These are phyloP conservation scores for Hexamita inflata DNA, from an alignment of 208 protist genomes.

Conservation along the genomic window DNA sequence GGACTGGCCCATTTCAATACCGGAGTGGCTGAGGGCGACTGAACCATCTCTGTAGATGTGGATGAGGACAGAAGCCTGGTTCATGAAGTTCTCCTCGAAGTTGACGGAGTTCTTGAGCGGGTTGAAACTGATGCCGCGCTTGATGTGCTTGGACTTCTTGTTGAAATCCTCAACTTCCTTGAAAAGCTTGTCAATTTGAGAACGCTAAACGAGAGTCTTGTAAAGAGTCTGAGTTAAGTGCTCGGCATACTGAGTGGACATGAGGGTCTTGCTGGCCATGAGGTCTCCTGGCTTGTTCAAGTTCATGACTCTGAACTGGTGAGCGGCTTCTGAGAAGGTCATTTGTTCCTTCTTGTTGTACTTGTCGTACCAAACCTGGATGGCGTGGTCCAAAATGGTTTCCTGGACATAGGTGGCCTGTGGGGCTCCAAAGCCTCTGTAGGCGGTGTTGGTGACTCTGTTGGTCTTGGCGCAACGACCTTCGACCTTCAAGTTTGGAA, in stretches of 20 bases:
- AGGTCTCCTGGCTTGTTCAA: neutral
- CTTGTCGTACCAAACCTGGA: neutral
- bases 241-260: constrained; percentile 19
- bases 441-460: no score
- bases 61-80: no score
- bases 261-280: neutral
- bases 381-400: neutral
- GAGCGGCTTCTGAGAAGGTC: no score
- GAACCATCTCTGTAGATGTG: no score
- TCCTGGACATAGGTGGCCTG: no score
- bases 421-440: no score
- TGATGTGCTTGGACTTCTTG: constrained; percentile 5
- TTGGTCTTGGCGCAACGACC: no score
- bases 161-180: constrained; percentile 30
- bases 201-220: neutral
- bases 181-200: neutral
- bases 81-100: constrained; percentile 45
- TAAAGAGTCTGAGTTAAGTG: neutral
- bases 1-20: no score
- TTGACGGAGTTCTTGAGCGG: constrained; percentile 30
- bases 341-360: no score
- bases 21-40: no score
- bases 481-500: no score
- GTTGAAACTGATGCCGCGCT: constrained; percentile 31
- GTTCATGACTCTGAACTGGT: neutral